Evolutionary conservation across 805 yeast genomes (phyloP).

Genomic region (Sugiyamaella chiloensis): DNA sequence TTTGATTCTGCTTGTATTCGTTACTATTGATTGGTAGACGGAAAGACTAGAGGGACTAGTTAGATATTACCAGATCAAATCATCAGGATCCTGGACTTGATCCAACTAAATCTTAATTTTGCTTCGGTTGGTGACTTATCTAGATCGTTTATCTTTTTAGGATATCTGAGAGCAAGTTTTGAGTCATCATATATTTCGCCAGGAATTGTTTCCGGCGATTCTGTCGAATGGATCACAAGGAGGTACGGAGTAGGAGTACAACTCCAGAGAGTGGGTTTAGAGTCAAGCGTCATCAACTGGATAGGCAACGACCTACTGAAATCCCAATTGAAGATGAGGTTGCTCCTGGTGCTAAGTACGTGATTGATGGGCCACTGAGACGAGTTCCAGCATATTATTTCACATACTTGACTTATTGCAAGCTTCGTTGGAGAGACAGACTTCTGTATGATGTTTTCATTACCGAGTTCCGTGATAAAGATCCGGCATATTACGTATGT

Average conservation of each 20-base stretch:
- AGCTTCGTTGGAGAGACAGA: constrained; percentile 87
- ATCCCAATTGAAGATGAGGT: constrained; percentile 31
- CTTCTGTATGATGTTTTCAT: constrained; percentile 75
- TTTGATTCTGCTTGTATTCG: no score
- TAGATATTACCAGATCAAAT: no score
- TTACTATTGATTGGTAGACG: no score
- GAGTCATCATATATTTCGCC: no score
- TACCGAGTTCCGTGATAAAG: constrained; percentile 79
- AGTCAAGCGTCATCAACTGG: constrained; percentile 13
- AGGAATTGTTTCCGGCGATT: no score
- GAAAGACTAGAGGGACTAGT: no score
- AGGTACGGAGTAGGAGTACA: background rate
- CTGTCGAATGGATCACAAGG: no score
- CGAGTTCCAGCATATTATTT: constrained; percentile 81
- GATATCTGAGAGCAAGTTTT: no score
- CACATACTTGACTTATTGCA: constrained; percentile 89
- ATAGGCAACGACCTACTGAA: constrained; percentile 10
- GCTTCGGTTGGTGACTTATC: no score
- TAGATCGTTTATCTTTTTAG: no score
- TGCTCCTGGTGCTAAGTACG: constrained; percentile 35
- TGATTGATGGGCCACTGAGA: constrained; percentile 48
- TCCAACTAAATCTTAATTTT: no score
- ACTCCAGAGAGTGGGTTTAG: constrained; percentile 18
- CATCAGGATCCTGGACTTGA: no score
- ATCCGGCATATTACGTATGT: constrained; percentile 57